Conservation (phyloP, 768 basidiomycete species). For the Panus rudis region DNA sequence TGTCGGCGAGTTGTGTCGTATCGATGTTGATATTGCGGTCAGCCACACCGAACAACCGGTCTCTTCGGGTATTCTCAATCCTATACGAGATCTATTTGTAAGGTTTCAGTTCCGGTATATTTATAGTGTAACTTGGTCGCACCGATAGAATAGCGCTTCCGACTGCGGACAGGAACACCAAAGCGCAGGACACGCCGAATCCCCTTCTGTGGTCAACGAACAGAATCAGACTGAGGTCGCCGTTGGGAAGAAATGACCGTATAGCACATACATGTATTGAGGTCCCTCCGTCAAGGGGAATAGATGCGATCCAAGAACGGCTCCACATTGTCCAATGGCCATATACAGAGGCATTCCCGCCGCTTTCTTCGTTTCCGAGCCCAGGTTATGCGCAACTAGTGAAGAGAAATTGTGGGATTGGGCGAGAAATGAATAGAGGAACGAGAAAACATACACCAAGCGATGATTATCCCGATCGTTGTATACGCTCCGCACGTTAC, state of each 20-base stretch:
- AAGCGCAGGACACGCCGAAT: constrained; percentile 17
- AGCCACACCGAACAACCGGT: constrained; percentile 17
- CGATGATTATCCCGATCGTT: constrained; percentile 64
- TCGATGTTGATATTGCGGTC: constrained; percentile 17
- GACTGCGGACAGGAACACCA: constrained; percentile 15
- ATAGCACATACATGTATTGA: constrained; percentile 25
- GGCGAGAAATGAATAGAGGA: no score
- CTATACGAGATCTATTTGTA: constrained; percentile 7
- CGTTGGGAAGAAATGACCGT: not conserved
- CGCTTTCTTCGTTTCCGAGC: constrained; percentile 41
- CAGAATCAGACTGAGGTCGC: not conserved
- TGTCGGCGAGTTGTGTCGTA: constrained; percentile 19
- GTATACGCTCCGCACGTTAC: constrained; percentile 75
- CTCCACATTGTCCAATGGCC: constrained; percentile 35
- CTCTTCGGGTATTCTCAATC: constrained; percentile 13
- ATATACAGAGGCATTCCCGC: constrained; percentile 35
- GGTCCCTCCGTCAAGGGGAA: constrained; percentile 36
- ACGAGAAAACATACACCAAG: constrained; percentile 55
- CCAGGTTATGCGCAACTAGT: constrained; percentile 31
- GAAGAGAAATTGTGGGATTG: not conserved
- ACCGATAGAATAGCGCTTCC: constrained; percentile 16
- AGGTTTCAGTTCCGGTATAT: not conserved
- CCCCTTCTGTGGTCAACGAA: constrained; percentile 10
- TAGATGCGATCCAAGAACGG: constrained; percentile 34
- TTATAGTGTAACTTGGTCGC: not conserved